Conservation (phyloP, 2,329 filamentous ascomycete species). For the Colletotrichum sp. region DNA sequence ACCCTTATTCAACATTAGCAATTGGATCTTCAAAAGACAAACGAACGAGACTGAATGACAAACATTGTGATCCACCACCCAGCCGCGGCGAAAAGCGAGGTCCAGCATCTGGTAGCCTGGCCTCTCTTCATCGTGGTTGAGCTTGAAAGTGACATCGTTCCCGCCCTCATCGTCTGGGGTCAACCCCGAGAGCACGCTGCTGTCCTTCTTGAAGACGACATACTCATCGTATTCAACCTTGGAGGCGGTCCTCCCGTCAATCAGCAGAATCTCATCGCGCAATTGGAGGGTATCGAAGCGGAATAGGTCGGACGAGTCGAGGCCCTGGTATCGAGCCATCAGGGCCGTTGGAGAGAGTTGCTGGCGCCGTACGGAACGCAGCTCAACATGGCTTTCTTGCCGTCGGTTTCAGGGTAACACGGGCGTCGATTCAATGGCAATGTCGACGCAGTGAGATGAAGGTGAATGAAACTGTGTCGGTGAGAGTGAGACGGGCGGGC, state of each 20-base stretch:
- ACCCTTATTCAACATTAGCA: slow-evolving; percentile 13
- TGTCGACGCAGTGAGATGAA: background rate
- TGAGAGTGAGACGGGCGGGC: background rate
- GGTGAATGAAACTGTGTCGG: background rate
- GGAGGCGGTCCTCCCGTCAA: slow-evolving; percentile 29
- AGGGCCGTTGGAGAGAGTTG: background rate
- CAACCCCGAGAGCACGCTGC: slow-evolving; percentile 9
- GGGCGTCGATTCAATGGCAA: background rate
- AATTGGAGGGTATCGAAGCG: slow-evolving; percentile 38
- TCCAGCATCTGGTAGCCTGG: slow-evolving; percentile 34
- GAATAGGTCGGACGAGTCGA: slow-evolving; percentile 36
- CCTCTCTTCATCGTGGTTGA: slow-evolving; percentile 36
- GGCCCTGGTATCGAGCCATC: slow-evolving; percentile 16
- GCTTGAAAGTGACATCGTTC: slow-evolving; percentile 30
- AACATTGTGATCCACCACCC: slow-evolving; percentile 32
- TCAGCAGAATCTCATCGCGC: slow-evolving; percentile 37
- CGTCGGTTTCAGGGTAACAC: background rate
- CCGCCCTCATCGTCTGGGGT: slow-evolving; percentile 7
- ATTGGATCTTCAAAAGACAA: no score
- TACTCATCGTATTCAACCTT: slow-evolving; percentile 43
- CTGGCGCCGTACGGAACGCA: background rate
- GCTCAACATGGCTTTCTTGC: slow-evolving; percentile 7
- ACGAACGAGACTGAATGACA: background rate
- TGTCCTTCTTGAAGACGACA: slow-evolving; percentile 35
- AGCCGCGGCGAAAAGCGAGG: slow-evolving; percentile 35